Conservation (phyloP, 2,329 filamentous ascomycete species). For the Sporothrix luriei region DNA sequence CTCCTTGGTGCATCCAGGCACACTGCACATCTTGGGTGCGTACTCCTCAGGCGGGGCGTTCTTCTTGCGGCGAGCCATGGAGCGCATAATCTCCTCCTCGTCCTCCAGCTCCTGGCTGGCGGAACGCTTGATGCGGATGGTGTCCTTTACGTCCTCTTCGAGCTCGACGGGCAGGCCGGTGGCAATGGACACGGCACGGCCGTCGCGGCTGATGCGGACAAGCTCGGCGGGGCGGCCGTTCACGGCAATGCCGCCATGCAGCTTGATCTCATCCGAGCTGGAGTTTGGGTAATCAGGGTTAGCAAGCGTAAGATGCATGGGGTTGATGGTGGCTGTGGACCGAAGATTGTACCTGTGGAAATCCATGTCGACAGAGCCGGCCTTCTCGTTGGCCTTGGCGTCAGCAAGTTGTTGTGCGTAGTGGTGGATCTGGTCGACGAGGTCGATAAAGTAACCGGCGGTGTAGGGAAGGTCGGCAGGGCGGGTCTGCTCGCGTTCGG, state of each 20-base stretch:
- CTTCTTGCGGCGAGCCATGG: conserved; percentile 95
- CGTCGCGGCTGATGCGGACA: conserved; percentile 77
- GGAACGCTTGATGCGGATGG: conserved; percentile 66
- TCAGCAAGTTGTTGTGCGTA: conserved; percentile 84
- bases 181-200: conserved; percentile 75
- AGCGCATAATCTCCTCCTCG: conserved; percentile 80
- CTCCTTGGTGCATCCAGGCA: conserved; percentile 79
- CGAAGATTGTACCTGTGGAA: conserved; percentile 56
- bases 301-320: conserved; percentile 30
- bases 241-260: conserved; percentile 78
- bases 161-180: conserved; percentile 67
- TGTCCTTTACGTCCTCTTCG: conserved; percentile 51
- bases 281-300: conserved; percentile 5
- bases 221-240: conserved; percentile 84
- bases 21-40: conserved; percentile 74
- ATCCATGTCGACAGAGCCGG: conserved; percentile 60
- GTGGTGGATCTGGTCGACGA: conserved; percentile 87
- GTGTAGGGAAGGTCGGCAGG: conserved; percentile 87
- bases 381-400: conserved; percentile 55
- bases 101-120: conserved; percentile 71
- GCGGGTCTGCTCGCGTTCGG: conserved; percentile 82
- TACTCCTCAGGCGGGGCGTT: conserved; percentile 84
- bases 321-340: conserved; percentile 25
- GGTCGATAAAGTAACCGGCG: conserved; percentile 95
- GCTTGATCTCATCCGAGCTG: conserved; percentile 69